phyloP scores from a whole-genome alignment of 805 yeast genomes.

The Suhomyces emberorum region DNA sequence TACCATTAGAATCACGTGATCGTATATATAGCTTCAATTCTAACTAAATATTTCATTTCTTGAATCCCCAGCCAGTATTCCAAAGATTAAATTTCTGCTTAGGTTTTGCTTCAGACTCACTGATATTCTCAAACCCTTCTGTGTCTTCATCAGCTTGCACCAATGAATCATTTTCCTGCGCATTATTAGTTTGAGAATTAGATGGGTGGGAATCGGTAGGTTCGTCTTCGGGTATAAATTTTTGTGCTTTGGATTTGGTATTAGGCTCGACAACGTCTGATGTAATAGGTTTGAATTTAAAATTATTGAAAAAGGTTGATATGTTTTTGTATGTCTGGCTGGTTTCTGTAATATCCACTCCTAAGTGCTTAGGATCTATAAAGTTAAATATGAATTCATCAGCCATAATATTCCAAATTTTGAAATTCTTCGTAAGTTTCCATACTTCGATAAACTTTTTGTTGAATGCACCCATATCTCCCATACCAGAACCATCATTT shows the following conservation, averaged over 20 bases:
- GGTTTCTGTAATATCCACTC: slow-evolving; percentile 16
- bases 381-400: slow-evolving; percentile 46
- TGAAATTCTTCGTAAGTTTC: slow-evolving; percentile 33
- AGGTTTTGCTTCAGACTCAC: slow-evolving; percentile 2
- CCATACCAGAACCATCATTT: slow-evolving; percentile 14
- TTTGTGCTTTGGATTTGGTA: slow-evolving; percentile 9
- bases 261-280: not conserved
- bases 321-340: slow-evolving; percentile 15
- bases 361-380: slow-evolving; percentile 38
- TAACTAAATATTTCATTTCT: slow-evolving; percentile 6
- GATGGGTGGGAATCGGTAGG: not conserved
- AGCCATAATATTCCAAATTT: slow-evolving; percentile 39
- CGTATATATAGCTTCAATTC: not conserved
- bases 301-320: slow-evolving; percentile 21
- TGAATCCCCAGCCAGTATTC: slow-evolving; percentile 15
- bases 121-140: slow-evolving; percentile 5
- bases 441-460: slow-evolving; percentile 30
- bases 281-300: slow-evolving; percentile 11
- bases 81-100: slow-evolving; percentile 7
- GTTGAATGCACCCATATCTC: slow-evolving; percentile 31
- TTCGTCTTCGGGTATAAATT: slow-evolving; percentile 10
- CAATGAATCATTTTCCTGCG: not conserved
- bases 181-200: not conserved
- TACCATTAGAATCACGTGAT: slow-evolving; percentile 2
- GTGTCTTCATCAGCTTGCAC: slow-evolving; percentile 1